These are phyloP conservation scores for Pythium phragmitis DNA, from an alignment of 352 stramenopile species.

Conservation along the genomic window DNA sequence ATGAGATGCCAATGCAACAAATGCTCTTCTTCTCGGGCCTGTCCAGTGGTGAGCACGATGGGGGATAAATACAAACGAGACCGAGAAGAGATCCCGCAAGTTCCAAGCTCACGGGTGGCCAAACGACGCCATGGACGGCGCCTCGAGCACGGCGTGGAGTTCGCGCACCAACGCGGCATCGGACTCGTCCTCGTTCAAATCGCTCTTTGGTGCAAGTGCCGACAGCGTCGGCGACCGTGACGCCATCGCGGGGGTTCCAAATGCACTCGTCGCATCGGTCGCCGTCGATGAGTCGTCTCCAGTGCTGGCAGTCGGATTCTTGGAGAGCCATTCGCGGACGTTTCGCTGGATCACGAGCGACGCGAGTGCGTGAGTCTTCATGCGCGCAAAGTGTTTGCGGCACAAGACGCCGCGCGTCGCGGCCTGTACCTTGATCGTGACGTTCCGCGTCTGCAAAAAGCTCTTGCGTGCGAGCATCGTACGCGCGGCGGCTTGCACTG, in stretches of 20 bases:
- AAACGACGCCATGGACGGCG: slow-evolving; percentile 4
- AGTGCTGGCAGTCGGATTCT: slow-evolving; percentile 25
- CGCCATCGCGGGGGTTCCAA: background rate
- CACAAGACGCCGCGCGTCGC: slow-evolving; percentile 79
- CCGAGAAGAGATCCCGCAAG: background rate
- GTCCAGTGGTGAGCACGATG: background rate
- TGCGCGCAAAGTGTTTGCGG: slow-evolving; percentile 84
- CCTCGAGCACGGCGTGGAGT: slow-evolving; percentile 20
- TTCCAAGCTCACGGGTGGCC: background rate
- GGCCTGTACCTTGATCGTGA: slow-evolving; percentile 84
- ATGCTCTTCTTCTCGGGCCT: background rate
- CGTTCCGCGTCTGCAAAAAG: slow-evolving; percentile 85
- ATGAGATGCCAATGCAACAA: background rate
- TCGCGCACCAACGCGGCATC: slow-evolving; percentile 20
- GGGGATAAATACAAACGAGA: slow-evolving; percentile 18
- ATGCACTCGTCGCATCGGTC: no score
- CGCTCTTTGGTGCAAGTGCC: background rate
- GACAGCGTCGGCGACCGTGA: background rate
- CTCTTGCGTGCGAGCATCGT: slow-evolving; percentile 80
- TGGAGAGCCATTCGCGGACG: slow-evolving; percentile 83
- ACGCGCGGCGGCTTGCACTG: slow-evolving; percentile 81
- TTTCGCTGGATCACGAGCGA: slow-evolving; percentile 87
- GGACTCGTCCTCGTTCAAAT: slow-evolving; percentile 3
- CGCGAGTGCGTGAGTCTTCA: slow-evolving; percentile 81
- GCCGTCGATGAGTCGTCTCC: background rate